A percentile compares a stretch with the other conserved stretches of the same genome.
phyloP scores from a whole-genome alignment of 306 rosid species.

The Begonia fuchsioides region DNA sequence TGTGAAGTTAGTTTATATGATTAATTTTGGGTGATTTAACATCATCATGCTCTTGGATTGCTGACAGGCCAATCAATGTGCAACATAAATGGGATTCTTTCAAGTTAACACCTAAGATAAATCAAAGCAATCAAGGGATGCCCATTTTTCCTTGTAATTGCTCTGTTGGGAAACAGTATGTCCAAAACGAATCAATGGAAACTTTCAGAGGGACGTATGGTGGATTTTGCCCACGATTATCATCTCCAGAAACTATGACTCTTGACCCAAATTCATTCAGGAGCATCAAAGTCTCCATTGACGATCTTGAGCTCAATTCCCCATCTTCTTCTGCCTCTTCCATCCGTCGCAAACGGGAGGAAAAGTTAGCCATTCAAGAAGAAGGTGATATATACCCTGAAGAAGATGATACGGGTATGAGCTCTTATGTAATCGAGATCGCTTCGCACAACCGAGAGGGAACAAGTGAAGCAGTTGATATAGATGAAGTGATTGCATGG shows the following conservation, averaged over 20 bases:
- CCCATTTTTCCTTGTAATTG: constrained; percentile 21
- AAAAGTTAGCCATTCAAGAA: constrained; percentile 19
- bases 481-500: constrained; percentile 98
- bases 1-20: no score
- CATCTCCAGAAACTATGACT: constrained; percentile 68
- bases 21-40: no score
- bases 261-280: constrained; percentile 44
- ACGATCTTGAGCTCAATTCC: constrained; percentile 53
- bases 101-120: constrained; percentile 29
- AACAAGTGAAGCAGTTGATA: constrained; percentile 38
- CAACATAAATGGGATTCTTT: constrained; percentile 54
- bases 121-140: constrained; percentile 28
- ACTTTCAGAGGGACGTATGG: constrained; percentile 28
- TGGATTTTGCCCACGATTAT: constrained; percentile 44
- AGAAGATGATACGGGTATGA: constrained; percentile 36
- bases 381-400: constrained; percentile 20
- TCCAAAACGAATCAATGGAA: constrained; percentile 20
- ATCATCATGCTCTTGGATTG: constrained; percentile 11
- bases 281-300: constrained; percentile 34
- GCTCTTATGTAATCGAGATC: constrained; percentile 80
- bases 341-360: constrained; percentile 40
- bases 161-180: constrained; percentile 17
- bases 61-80: constrained; percentile 53
- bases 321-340: constrained; percentile 63
- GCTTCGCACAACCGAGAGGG: constrained; percentile 46